Base-by-base conservation (phyloP, 345 rosid species). In the Gynandropsis gynandra region DNA sequence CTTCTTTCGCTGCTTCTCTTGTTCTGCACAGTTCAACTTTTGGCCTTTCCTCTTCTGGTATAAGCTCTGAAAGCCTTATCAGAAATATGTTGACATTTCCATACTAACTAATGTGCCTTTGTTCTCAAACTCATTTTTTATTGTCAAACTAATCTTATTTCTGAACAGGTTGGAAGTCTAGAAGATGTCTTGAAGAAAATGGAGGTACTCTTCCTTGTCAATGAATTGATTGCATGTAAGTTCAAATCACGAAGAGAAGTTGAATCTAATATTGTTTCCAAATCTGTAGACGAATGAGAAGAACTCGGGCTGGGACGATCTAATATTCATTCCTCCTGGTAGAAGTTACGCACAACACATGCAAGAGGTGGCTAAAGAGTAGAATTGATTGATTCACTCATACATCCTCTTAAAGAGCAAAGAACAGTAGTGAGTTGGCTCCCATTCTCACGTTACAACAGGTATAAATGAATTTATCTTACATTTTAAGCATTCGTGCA, bases 291-390 rank as follows among this genome's bases (percentile, higher is more conserved):
- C 35, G 61, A 87, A 81, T 69, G 93, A 84, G 81, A 77, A 72
- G 76, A 84, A 82, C 69, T 82, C 89, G 0, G 96, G 93, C 10
- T 92, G 98, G 98, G 98, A 79, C 49, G 96, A 92, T 77, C 65
- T 87, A 42, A 79, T 87, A 51, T 92, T 92, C 69, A 76, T 87
- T 69, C 95, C 98, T 51, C 98, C 98, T 1, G 96, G 98, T 63
- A 80, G 87, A 78, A 87, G 81, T 56, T 82, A 77, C 44, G 67
- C 83, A 40, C 93, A 87, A 65, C 98, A 92, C 79, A 74, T 87
- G 67, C 87, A 84, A 27, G 89, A 84, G 43, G 72, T 79, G 58
- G 20, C 39, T 8, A 42, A 60, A 56, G 69, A 65, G 18, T 42
- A 44, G 45, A 14, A 24, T 11, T 33, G 18, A 15, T 40, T 18